phyloP scores from a whole-genome alignment of 2,329 filamentous ascomycete species.

The Biscogniauxia sp. region DNA sequence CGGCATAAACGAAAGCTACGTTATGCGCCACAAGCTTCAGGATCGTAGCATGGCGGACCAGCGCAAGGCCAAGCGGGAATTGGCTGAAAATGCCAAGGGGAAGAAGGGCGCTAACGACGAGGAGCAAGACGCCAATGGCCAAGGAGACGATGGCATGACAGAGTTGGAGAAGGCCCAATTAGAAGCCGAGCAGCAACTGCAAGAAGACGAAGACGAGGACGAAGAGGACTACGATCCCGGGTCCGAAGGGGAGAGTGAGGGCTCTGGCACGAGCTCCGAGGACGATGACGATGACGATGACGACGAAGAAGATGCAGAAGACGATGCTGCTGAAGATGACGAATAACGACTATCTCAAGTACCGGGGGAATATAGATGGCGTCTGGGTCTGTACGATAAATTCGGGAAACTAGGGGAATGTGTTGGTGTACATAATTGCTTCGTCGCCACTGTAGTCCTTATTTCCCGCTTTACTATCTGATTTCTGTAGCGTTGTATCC shows the following conservation, averaged over 20 bases:
- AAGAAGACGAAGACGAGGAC: slow-evolving; percentile 62
- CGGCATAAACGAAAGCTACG: slow-evolving; percentile 61
- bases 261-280: slow-evolving; percentile 49
- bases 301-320: slow-evolving; percentile 41
- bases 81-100: slow-evolving; percentile 57
- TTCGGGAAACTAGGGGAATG: background rate
- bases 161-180: slow-evolving; percentile 49
- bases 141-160: slow-evolving; percentile 47
- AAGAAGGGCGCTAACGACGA: slow-evolving; percentile 41
- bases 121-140: slow-evolving; percentile 41
- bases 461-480: background rate
- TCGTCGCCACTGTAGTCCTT: background rate
- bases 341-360: slow-evolving; percentile 23
- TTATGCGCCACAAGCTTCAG: slow-evolving; percentile 59
- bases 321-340: slow-evolving; percentile 39
- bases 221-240: slow-evolving; percentile 67
- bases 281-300: slow-evolving; percentile 54
- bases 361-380: background rate
- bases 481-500: background rate
- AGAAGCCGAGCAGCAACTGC: slow-evolving; percentile 52
- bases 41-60: slow-evolving; percentile 69
- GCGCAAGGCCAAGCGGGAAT: slow-evolving; percentile 61
- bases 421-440: background rate
- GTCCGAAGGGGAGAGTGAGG: slow-evolving; percentile 58
- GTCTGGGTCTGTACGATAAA: background rate